Percentiles rank a stretch among this genome's conserved stretches.
Conservation (phyloP, 768 basidiomycete genomes). For the Rhodotorula graminis region DNA sequence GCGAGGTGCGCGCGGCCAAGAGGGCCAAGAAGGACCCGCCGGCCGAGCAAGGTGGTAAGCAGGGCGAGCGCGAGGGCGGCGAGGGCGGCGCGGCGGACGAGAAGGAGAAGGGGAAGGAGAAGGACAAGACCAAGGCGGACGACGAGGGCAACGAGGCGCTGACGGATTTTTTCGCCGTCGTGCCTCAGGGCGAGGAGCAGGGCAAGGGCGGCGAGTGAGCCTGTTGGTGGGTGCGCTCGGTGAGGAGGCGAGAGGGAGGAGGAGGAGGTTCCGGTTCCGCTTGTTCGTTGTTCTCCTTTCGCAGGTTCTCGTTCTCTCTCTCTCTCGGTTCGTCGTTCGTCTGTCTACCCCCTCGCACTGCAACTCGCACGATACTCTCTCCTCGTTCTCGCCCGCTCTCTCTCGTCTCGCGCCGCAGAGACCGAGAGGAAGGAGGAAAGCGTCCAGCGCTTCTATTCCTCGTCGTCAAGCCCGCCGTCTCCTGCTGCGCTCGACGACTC, state of each 20-base stretch:
- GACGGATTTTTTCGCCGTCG: constrained; percentile 6
- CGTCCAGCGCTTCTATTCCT: neutral
- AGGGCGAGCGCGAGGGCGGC: too few species aligned
- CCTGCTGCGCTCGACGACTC: neutral
- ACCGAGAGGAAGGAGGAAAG: too few species aligned
- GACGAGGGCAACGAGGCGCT: constrained; percentile 5
- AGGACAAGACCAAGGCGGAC: neutral
- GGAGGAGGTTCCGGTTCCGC: too few species aligned
- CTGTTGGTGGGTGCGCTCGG: too few species aligned
- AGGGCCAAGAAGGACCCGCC: neutral
- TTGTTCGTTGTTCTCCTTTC: too few species aligned
- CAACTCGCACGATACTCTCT: too few species aligned
- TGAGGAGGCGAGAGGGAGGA: too few species aligned
- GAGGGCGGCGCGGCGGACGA: too few species aligned
- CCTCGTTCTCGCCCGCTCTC: neutral
- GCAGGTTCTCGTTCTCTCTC: too few species aligned
- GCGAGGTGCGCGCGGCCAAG: neutral
- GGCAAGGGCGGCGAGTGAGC: neutral
- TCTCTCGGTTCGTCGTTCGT: too few species aligned
- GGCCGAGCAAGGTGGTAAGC: too few species aligned
- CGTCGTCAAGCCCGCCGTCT: neutral
- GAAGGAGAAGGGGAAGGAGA: neutral
- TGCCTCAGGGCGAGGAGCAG: neutral
- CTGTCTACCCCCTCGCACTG: too few species aligned
- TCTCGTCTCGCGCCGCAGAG: neutral